Conservation (phyloP, 176 grass and related monocot species). For the Cenchrus purpureus region DNA sequence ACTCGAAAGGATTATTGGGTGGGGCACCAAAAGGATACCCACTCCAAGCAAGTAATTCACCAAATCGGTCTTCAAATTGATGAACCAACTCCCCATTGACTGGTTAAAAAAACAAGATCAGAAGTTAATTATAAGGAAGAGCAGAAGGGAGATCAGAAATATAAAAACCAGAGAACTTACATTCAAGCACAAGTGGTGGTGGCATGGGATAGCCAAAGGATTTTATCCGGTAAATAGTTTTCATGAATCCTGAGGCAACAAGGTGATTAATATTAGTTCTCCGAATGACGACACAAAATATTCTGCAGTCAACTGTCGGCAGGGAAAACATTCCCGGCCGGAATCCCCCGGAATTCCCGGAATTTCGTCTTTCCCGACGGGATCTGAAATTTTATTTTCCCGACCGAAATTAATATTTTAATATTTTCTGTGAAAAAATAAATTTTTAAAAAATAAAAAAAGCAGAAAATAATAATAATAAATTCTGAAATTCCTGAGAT, state of each 20-base stretch:
- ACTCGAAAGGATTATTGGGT: background rate
- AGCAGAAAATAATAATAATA: too few relatives aligned
- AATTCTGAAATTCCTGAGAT: too few relatives aligned
- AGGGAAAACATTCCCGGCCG: background rate
- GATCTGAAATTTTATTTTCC: too few relatives aligned
- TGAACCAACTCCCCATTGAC: constrained; percentile 1
- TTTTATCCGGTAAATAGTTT: background rate
- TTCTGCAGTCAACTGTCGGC: background rate
- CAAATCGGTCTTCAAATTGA: constrained; percentile 36
- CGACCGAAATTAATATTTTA: too few relatives aligned
- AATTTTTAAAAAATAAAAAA: too few relatives aligned
- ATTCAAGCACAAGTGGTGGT: constrained; percentile 38
- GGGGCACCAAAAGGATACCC: background rate
- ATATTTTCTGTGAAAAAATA: too few relatives aligned
- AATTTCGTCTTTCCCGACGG: too few relatives aligned
- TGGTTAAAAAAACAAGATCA: constrained; percentile 7
- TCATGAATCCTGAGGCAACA: constrained; percentile 25
- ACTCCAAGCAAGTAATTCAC: constrained; percentile 30
- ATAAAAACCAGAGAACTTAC: constrained; percentile 11
- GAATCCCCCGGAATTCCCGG: too few relatives aligned
- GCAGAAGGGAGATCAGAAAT: background rate
- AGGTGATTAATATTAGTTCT: constrained; percentile 7
- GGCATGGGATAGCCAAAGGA: constrained; percentile 26
- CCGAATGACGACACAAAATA: background rate
- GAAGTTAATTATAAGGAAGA: constrained; percentile 24